Percentiles rank a stretch among this genome's conserved stretches.
These are phyloP conservation scores for Fusarium multiceps DNA, from an alignment of 2,329 filamentous ascomycete genomes.

Conservation along the genomic window DNA sequence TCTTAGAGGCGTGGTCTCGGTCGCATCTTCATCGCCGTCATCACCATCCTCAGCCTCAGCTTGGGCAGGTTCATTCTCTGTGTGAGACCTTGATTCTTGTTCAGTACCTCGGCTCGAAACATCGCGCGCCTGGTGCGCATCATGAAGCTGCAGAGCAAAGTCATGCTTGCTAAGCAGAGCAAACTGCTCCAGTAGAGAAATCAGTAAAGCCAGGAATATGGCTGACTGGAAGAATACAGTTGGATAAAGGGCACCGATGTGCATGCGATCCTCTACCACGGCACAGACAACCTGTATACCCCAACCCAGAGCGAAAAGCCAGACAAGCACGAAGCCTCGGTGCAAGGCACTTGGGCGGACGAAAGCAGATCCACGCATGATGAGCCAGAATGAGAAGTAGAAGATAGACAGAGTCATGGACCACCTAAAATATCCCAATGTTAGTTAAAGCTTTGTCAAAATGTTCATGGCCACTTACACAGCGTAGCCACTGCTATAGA, in stretches of 20 bases:
- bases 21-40: conserved; percentile 51
- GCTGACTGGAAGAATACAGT: conserved; percentile 83
- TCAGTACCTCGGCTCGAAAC: conserved; percentile 46
- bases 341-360: conserved; percentile 88
- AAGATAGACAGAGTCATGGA: conserved; percentile 86
- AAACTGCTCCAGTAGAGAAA: conserved; percentile 85
- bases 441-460: conserved; percentile 29
- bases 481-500: conserved; percentile 89
- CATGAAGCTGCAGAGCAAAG: conserved; percentile 70
- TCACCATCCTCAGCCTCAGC: conserved; percentile 23
- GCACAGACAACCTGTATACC: conserved; percentile 76
- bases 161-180: conserved; percentile 76
- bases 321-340: conserved; percentile 81
- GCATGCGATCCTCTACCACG: conserved; percentile 78
- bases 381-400: conserved; percentile 83
- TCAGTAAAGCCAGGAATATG: conserved; percentile 77
- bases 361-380: conserved; percentile 81
- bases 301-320: conserved; percentile 85
- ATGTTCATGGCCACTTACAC: conserved; percentile 60
- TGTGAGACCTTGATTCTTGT: conserved; percentile 15
- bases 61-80: conserved; percentile 41
- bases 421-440: conserved; percentile 63
- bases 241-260: conserved; percentile 81
- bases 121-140: conserved; percentile 59
- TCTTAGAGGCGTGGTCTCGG: conserved; percentile 67